Base-by-base conservation (phyloP, 1,284 basidiomycete species). In the Neotropicomus parvogracilis region DNA sequence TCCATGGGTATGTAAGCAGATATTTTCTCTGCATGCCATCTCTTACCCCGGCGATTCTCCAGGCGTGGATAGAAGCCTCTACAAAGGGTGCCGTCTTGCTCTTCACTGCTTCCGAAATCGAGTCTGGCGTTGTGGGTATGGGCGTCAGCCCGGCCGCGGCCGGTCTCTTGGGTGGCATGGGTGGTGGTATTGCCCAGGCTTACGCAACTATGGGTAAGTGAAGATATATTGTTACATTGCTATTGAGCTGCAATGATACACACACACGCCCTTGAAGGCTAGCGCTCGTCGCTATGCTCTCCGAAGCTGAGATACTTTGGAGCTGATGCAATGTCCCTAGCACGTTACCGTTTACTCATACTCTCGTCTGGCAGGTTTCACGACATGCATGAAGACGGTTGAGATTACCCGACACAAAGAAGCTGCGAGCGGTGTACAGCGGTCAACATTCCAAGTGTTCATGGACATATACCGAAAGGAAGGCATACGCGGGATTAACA, bases 61-160 rank as follows among this genome's bases (percentile, higher is more conserved):
- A 94, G 92, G 97, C 97, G 24, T 99, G 97, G 97, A 97, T 99
- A 63, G 97, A 99, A 70, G 97, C 95, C 2, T 97, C 95, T 1
- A 99, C 97, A 3, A 99, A 99, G 68, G 97, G 97, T 44, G 97
- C 80, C 46, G 97, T 99, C 32, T 79, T 99, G 32, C 78, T 99
- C 54, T 99, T 99, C 74, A 88, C 95, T 26, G 93, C 95, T 19
- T 88, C 93, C 3, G 97, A 98, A 70, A 89, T 99, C 44, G 94
- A 99, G 69, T 81, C 83, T 29, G 79, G 79, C 42, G 74, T 77
- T 29, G 74, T 81, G 32, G 59, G 63, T 8, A 71, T 88, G 59
- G 91, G 91, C 24, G 70, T 95, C 46, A 88, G 78, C 58, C 85
- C 92, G 24, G 94, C 87, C 20, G 75, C 78, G 20, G 86, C 91